Percentiles rank a stretch among this genome's conserved stretches.
Evolutionary conservation across 2,329 filamentous ascomycete species (phyloP).

Genomic region (Fusarium annulatum): DNA sequence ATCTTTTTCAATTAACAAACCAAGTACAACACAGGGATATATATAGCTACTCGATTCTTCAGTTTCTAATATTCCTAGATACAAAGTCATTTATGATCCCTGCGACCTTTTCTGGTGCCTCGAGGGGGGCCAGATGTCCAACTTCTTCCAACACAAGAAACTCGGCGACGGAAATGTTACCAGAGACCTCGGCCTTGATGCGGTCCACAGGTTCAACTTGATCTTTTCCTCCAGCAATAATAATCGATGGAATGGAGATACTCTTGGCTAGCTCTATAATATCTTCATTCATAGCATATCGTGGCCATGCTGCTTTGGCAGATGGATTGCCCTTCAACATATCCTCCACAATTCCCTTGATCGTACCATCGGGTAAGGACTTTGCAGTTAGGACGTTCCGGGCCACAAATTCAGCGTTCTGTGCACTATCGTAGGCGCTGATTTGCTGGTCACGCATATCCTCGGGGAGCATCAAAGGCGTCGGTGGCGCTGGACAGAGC

Average conservation of each 20-base stretch:
- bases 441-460: background rate
- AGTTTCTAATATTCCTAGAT: fast-evolving
- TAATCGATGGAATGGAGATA: background rate
- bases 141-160: background rate
- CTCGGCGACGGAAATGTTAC: fast-evolving
- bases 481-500: background rate
- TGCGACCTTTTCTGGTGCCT: fast-evolving
- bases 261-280: background rate
- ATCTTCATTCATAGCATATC: background rate
- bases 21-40: too few relatives aligned
- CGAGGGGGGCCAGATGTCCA: background rate
- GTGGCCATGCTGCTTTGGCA: background rate
- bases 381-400: background rate
- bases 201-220: background rate
- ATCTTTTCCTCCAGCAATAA: background rate
- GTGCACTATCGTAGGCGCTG: background rate
- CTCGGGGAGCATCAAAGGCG: fast-evolving
- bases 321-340: background rate
- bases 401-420: background rate
- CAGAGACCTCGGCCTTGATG: background rate
- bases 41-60: fast-evolving
- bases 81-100: background rate
- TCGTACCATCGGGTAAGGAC: fast-evolving
- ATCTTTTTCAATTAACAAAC: too few relatives aligned
- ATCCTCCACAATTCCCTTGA: background rate